phyloP scores from a whole-genome alignment of 768 basidiomycete genomes.

The Lepiota brunneoincarnata region DNA sequence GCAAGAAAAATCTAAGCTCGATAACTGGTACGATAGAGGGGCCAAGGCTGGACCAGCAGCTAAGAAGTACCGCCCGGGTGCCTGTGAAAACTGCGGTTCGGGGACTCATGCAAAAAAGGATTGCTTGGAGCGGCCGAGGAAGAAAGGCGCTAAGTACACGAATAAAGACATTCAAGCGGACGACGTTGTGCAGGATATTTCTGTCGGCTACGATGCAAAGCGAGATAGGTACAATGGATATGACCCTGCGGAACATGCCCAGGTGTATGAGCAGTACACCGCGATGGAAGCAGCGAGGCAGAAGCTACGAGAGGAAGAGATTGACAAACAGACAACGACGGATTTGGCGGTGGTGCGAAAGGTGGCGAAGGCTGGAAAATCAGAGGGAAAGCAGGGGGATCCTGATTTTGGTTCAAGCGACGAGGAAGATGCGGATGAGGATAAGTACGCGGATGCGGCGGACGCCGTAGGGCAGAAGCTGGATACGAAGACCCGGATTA shows the following conservation, averaged over 20 bases:
- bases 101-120: conserved; percentile 91
- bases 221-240: conserved; percentile 99
- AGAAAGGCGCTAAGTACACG: conserved; percentile 93
- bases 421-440: conserved; percentile 94
- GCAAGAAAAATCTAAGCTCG: conserved; percentile 67
- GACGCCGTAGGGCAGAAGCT: conserved; percentile 98
- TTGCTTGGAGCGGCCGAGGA: conserved; percentile 94
- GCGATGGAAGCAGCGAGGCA: conserved; percentile 89
- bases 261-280: conserved; percentile 90
- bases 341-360: conserved; percentile 89
- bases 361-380: conserved; percentile 87
- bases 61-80: conserved; percentile 96
- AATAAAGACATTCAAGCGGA: conserved; percentile 89
- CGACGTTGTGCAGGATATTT: conserved; percentile 82
- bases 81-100: conserved; percentile 98
- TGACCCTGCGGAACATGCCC: conserved; percentile 82
- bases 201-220: conserved; percentile 85
- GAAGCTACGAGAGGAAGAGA: conserved; percentile 92
- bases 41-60: conserved; percentile 84
- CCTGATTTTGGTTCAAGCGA: conserved; percentile 96
- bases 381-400: conserved; percentile 68
- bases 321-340: conserved; percentile 95
- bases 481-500: conserved; percentile 97
- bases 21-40: conserved; percentile 91
- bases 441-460: conserved; percentile 97